Evolutionary conservation across 495 filamentous ascomycete genomes (phyloP), one percentile per base, ranked within the genome.

Genomic region (Hypomontagnella monticulosa): DNA sequence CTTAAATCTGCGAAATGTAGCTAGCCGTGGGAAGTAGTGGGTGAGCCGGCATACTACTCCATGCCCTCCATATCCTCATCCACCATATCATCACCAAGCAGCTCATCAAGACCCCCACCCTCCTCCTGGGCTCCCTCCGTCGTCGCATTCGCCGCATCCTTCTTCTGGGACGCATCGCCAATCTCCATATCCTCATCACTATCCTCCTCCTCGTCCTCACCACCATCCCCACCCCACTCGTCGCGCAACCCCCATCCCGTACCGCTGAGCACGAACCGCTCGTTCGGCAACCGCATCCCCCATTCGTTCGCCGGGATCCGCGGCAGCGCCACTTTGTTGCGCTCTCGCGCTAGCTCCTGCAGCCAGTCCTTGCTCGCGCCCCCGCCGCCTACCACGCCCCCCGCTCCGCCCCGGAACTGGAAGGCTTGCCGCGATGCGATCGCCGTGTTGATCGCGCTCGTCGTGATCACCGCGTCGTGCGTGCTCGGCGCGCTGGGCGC

Each of bases 231-330:
- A 10, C 79, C 83, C 91, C 91, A 96, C 55, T 88, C 85, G 49
- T 93, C 91, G 73, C 85, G 87, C 77, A 97, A 72, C 36, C 87
- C 85, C 95, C 95, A 99, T 58, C 87, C 87, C 14, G 85, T 81
- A 0, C 95, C 95, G 23, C 89, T 96, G 52, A 97, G 80, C 64
- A 94, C 93, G 73, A 96, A 98, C 72, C 91, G 82, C 86, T 99
- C 95, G 56, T 89, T 89, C 36, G 95, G 95, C 66, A 99, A 76
- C 42, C 93, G 81, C 57, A 95, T 85, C 11, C 95, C 95, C 78
- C 86, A 93, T 63, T 93, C 93, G 55, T 86, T 85, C 38, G 86
- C 84, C 5, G 73, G 54, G 0, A 93, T 87, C 46, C 87, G 81
- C 15, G 95, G 95, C 71, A 99, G 73, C 19, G 87, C 89, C 34